Conservation (phyloP, 163 green algal genomes). For the Botryococcus braunii region DNA sequence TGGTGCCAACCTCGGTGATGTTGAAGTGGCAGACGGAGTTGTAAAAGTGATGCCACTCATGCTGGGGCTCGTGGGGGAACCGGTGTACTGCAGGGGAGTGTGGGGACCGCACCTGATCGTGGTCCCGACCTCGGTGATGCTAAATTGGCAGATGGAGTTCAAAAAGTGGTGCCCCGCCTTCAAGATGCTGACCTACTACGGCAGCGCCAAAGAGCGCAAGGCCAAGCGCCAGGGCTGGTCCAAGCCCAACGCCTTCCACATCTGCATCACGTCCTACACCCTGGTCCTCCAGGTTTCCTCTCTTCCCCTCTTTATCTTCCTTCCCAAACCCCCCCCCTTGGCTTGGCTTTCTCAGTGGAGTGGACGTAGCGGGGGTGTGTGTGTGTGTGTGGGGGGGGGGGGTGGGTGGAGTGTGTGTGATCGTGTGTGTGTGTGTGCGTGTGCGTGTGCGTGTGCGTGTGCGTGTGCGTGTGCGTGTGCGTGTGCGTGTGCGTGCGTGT, state of each 20-base stretch:
- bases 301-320: too few species aligned
- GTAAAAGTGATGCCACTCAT: conserved; percentile 94
- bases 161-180: conserved; percentile 97
- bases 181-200: conserved; percentile 98
- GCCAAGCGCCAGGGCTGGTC: conserved; percentile 92
- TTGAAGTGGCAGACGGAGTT: conserved; percentile 99
- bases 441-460: too few species aligned
- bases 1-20: conserved; percentile 97
- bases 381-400: too few species aligned
- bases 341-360: too few species aligned
- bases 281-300: conserved; percentile 72
- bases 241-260: conserved; percentile 96
- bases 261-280: conserved; percentile 98
- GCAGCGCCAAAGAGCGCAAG: conserved; percentile 84
- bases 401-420: too few species aligned
- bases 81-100: conserved; percentile 30
- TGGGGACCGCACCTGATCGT: conserved; percentile 99
- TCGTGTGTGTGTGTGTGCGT: too few species aligned
- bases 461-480: too few species aligned
- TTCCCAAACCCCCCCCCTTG: too few species aligned
- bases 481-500: too few species aligned
- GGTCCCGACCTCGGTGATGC: conserved; percentile 95
- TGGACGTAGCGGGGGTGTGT: too few species aligned
- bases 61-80: too few species aligned
- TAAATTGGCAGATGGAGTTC: conserved; percentile 99